A percentile compares a stretch with the other conserved stretches of the same genome.
These are phyloP conservation scores for Paracamarosporium sp. DNA, from an alignment of 2,329 filamentous ascomycete species.

Conservation along the genomic window DNA sequence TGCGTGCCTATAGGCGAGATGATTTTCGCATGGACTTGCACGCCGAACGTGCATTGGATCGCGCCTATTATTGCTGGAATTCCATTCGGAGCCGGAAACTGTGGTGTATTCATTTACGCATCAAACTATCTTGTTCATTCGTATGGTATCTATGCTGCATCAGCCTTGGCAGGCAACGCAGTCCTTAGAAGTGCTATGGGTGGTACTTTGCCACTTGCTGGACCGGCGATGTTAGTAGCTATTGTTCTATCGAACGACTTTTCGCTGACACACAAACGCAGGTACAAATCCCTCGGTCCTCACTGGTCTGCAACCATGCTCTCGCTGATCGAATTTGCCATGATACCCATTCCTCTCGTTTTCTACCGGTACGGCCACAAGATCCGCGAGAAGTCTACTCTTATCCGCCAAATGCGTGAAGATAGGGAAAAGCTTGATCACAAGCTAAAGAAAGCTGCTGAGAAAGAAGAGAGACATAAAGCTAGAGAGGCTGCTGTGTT, in stretches of 20 bases:
- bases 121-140: slow-evolving; percentile 80
- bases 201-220: slow-evolving; percentile 79
- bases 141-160: slow-evolving; percentile 83
- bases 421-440: slow-evolving; percentile 51
- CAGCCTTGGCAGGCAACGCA: slow-evolving; percentile 79
- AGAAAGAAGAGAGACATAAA: slow-evolving; percentile 51
- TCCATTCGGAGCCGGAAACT: slow-evolving; percentile 80
- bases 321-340: slow-evolving; percentile 72
- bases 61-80: slow-evolving; percentile 78
- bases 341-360: slow-evolving; percentile 80
- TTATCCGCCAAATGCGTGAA: slow-evolving; percentile 59
- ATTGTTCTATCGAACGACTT: background rate
- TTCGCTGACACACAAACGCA: background rate
- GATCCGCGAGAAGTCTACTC: slow-evolving; percentile 61
- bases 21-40: slow-evolving; percentile 85
- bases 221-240: slow-evolving; percentile 63
- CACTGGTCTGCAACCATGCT: slow-evolving; percentile 82
- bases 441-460: slow-evolving; percentile 46
- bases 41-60: slow-evolving; percentile 85
- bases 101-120: slow-evolving; percentile 80
- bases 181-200: slow-evolving; percentile 76
- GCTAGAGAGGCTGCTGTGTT: slow-evolving; percentile 2
- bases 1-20: slow-evolving; percentile 80
- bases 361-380: slow-evolving; percentile 71
- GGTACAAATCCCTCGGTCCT: slow-evolving; percentile 70